Evolutionary conservation across 2,329 filamentous ascomycete genomes (phyloP), one percentile per base, ranked within the genome.

Genomic region (Chaetomium globosum): DNA sequence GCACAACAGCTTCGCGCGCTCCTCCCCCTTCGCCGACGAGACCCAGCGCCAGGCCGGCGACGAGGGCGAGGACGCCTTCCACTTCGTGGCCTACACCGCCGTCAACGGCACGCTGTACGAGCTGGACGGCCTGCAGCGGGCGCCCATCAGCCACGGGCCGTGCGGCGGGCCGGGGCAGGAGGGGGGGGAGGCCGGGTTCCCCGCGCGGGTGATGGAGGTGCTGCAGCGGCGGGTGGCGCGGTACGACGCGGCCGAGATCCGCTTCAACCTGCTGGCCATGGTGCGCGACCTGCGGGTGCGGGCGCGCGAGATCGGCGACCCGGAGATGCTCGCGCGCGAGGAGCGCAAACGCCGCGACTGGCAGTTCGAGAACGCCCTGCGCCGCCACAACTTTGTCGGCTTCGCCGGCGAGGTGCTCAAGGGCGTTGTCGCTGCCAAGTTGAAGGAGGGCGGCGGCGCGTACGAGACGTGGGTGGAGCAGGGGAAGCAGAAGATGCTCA

Each of bases 211-310:
- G 56, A 92, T 96, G 68, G 82, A 91, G n/a, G 93, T 98, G 46
- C 81, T 99, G 65, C 91, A 92, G 78, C 83, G 89, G 64, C 87
- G 95, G 61, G 90, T 99, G 71, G 89, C 85, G 66, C 85, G 94
- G 64, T 98, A 99, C 77, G 93, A 93, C 19, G 81, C 87, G 21
- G 85, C 87, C 0, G 95, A 99, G 82, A 97, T 98, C 68, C 85
- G 93, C 53, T 99, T 99, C 82, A 99, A 99, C 77, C 83, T 99
- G 61, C 86, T 99, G 75, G 95, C 94, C 53, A 93, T 97, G 85
- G 91, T 94, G 71, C 84, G 89, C 69, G 95, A 99, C 79, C 81
- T 93, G 75, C 84, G 95, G 52, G 81, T 90, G 54, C 83, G 87
- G 57, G 94, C 94, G 36, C 82, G 84, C 64, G 91, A 96, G 76